Evolutionary conservation across 768 basidiomycete species (phyloP), one percentile per base, ranked within the genome.

Genomic region (Obba rivulosa): DNA sequence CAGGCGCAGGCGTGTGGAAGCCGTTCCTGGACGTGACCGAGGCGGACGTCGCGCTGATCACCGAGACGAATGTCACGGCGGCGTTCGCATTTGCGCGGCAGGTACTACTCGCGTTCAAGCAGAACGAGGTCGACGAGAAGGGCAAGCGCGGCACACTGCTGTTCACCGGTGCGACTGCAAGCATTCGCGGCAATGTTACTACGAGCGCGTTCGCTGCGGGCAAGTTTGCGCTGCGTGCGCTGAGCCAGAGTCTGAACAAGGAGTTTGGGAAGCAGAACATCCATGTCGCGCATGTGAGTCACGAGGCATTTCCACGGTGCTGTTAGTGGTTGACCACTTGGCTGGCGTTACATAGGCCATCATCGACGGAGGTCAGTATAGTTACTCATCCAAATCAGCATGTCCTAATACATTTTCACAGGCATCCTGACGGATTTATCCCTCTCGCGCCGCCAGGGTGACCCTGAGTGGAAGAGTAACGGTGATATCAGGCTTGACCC

Each of bases 251-350:
- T 43, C 43, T 73, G 35, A 66, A 61, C 52, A 73, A 73, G 54
- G 72, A 73, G 56, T 74, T 73, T 44, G 72, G 71, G 24, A 66
- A 64, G 51, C 59, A 73, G 56, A 69, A 71, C 43, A 74, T 74
- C 23, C 73, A 74, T 49, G 72, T 86, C 42, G 76, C 84, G 9
- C 85, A 87, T 65, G 83, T 83, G 54, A 62, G 82, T 74, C 11
- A 7, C 31, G 9, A 2, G 43, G 9, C 28, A 34, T 35, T n/a
- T 39, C 22, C 25, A 21, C 11, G 20, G 18, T 40, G 7, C n/a
- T 13, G n/a, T 8, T 3, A 38, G 25, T 28, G 13, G 23, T 23
- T 46, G 14, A 41, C 34, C 18, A 18, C 13, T 38, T 20, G 20
- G 37, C 25, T 28, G n/a, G 34, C 22, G 17, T 48, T 11, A 10